phyloP scores from a whole-genome alignment of 345 rosid species.

The Camelina laxa region DNA sequence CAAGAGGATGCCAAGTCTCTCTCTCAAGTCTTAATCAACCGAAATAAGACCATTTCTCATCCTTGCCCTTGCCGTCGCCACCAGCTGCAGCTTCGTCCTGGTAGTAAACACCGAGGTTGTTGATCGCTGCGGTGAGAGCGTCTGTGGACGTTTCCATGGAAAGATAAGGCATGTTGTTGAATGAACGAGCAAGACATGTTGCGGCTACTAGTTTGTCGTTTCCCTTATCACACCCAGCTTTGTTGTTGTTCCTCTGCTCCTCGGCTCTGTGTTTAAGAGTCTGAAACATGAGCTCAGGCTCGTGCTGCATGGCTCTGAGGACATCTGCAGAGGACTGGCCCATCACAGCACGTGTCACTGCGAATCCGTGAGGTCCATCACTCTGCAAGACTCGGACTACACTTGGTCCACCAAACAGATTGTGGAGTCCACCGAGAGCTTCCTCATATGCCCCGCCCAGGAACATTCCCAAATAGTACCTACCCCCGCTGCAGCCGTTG shows the following conservation, averaged over 20 bases:
- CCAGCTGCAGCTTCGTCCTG: slow-evolving; percentile 51
- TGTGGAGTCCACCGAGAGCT: slow-evolving; percentile 96
- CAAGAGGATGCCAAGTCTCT: slow-evolving; percentile 24
- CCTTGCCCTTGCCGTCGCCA: slow-evolving; percentile 44
- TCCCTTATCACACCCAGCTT: slow-evolving; percentile 40
- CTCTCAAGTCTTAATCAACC: slow-evolving; percentile 51
- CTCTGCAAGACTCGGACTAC: slow-evolving; percentile 86
- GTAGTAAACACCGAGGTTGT: slow-evolving; percentile 61
- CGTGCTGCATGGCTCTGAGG: slow-evolving; percentile 91
- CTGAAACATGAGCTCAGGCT: slow-evolving; percentile 94
- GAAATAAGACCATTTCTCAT: slow-evolving; percentile 77
- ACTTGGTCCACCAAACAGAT: slow-evolving; percentile 94
- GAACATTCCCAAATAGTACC: slow-evolving; percentile 91
- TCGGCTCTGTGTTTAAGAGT: slow-evolving; percentile 89
- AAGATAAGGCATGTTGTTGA: slow-evolving; percentile 94
- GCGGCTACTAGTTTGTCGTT: slow-evolving; percentile 54
- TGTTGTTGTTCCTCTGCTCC: slow-evolving; percentile 40
- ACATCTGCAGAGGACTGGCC: slow-evolving; percentile 83
- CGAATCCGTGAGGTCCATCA: slow-evolving; percentile 86
- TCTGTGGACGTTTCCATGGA: slow-evolving; percentile 52
- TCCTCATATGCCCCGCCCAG: slow-evolving; percentile 97
- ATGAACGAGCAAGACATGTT: slow-evolving; percentile 61
- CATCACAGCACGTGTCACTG: slow-evolving; percentile 71
- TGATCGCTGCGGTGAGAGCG: slow-evolving; percentile 62
- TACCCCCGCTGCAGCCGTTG: slow-evolving; percentile 34